phyloP scores from a whole-genome alignment of 2,329 filamentous ascomycete species.

The Eutypa lata region DNA sequence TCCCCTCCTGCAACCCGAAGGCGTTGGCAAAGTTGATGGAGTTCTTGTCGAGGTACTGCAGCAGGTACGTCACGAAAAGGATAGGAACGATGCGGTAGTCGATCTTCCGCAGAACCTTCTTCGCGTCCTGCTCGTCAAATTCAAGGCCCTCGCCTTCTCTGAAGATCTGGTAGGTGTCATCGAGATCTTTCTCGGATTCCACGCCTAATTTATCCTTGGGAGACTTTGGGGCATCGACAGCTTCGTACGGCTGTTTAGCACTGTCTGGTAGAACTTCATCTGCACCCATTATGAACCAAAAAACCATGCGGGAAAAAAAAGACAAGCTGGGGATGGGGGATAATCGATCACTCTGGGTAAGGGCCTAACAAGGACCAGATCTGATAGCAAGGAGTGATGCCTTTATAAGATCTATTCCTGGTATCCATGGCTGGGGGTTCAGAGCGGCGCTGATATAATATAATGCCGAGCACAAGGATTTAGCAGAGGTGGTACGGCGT shows the following conservation, averaged over 20 bases:
- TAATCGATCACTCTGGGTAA: too few species aligned
- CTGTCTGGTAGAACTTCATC: conserved; percentile 11
- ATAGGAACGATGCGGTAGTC: conserved; percentile 27
- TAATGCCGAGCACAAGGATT: too few species aligned
- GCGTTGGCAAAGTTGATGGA: conserved; percentile 48
- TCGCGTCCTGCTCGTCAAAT: conserved; percentile 23
- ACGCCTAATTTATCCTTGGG: conserved; percentile 9
- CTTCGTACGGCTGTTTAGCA: conserved; percentile 5
- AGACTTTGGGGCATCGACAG: conserved; percentile 3
- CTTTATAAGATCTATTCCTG: neutral
- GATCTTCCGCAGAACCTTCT: conserved; percentile 28
- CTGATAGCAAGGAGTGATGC: neutral
- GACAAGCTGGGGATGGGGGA: too few species aligned
- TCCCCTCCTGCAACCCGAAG: conserved; percentile 45
- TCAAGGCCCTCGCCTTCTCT: conserved; percentile 19
- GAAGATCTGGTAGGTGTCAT: conserved; percentile 31
- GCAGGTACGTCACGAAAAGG: conserved; percentile 29
- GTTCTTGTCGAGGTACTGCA: conserved; percentile 37
- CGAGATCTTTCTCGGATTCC: conserved; percentile 19
- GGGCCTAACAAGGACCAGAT: too few species aligned
- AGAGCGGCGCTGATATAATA: too few species aligned
- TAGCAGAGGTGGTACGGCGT: too few species aligned
- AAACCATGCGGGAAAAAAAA: too few species aligned
- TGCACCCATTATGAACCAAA: neutral
- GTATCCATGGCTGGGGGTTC: too few species aligned